A percentile compares a stretch with the other conserved stretches of the same genome.
These are phyloP conservation scores for Penicillium subrubescens DNA, from an alignment of 495 filamentous ascomycete species.

Conservation along the genomic window DNA sequence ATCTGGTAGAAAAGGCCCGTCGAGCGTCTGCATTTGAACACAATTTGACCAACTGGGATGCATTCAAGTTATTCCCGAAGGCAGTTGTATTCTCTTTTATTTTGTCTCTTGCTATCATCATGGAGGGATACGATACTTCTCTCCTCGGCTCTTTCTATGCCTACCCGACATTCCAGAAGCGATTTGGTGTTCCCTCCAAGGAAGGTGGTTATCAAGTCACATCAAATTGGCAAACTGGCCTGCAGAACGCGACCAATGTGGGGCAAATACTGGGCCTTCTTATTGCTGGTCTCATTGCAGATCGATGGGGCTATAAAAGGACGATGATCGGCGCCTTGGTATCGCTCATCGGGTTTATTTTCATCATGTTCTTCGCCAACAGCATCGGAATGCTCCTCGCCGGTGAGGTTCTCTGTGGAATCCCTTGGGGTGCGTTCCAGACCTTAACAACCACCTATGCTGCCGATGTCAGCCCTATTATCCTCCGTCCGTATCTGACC, in stretches of 20 bases:
- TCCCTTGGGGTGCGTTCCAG: conserved; percentile 77
- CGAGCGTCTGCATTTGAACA: conserved; percentile 27
- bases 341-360: conserved; percentile 60
- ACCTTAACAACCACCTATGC: conserved; percentile 72
- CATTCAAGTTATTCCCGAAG: conserved; percentile 52
- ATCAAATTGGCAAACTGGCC: conserved; percentile 61
- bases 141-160: conserved; percentile 45
- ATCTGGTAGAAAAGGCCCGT: conserved; percentile 14
- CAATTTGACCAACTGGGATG: conserved; percentile 39
- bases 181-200: conserved; percentile 33
- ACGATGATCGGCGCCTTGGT: conserved; percentile 62
- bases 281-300: conserved; percentile 66
- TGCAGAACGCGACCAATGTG: conserved; percentile 58
- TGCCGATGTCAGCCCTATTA: conserved; percentile 69
- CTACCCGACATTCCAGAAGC: conserved; percentile 38
- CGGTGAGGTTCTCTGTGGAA: conserved; percentile 69
- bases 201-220: conserved; percentile 44
- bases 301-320: conserved; percentile 64
- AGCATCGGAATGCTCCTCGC: conserved; percentile 61
- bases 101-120: conserved; percentile 50
- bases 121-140: conserved; percentile 55
- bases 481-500: conserved; percentile 51
- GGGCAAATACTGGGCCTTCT: conserved; percentile 70
- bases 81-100: conserved; percentile 51
- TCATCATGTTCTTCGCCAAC: conserved; percentile 69